Conservation (phyloP, 768 basidiomycete species). For the Tulasnella sp. region DNA sequence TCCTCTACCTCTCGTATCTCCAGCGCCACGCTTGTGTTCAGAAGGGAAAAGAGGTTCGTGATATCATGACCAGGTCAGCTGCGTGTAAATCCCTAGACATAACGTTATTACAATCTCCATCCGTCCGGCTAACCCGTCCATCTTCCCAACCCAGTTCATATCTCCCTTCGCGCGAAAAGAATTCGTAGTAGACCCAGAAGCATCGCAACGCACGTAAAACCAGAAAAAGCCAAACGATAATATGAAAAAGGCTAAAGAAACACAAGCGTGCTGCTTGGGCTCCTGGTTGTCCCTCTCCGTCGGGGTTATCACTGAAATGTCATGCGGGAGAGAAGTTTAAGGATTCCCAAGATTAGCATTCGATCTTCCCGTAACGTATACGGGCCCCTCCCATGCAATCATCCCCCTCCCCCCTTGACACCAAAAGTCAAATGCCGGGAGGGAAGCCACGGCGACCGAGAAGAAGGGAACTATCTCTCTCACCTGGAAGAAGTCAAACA, state of each 20-base stretch:
- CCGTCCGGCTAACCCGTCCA: neutral
- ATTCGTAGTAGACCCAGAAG: neutral
- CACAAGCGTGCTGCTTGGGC: neutral
- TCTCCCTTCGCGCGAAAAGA: neutral
- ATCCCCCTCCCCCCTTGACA: neutral
- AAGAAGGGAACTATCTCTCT: neutral
- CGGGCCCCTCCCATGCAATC: neutral
- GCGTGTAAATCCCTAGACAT: neutral
- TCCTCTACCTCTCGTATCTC: neutral
- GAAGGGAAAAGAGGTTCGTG: too few species aligned
- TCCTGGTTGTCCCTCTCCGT: neutral
- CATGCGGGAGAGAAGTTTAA: neutral
- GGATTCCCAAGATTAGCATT: neutral
- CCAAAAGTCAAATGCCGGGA: neutral
- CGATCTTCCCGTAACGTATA: neutral
- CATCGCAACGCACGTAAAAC: neutral
- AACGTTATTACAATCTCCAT: neutral
- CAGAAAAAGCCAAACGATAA: neutral
- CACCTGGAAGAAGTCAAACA: constrained; percentile 38
- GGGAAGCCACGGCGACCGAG: neutral
- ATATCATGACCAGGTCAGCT: too few species aligned
- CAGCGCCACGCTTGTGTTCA: neutral
- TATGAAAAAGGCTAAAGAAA: neutral
- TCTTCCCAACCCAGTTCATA: neutral
- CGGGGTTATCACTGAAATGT: neutral